Evolutionary conservation across 257 asterid species (phyloP).

Genomic region (Craterostigma plantagineum): DNA sequence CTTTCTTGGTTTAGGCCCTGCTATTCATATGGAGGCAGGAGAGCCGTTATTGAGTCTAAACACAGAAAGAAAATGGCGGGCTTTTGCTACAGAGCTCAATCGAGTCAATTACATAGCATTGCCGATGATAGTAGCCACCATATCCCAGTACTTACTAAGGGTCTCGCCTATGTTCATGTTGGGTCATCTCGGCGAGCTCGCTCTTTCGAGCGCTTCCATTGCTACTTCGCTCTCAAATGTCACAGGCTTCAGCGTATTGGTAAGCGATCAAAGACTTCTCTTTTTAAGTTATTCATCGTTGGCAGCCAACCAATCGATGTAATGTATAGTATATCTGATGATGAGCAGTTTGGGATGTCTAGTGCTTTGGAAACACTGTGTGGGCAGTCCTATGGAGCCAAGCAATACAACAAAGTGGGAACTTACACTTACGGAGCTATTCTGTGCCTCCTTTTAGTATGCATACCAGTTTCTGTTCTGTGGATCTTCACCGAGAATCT

Average conservation of each 20-base stretch:
- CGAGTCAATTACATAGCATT: slow-evolving; percentile 19
- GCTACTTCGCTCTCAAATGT: slow-evolving; percentile 28
- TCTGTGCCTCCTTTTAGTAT: slow-evolving; percentile 20
- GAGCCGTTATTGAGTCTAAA: not conserved
- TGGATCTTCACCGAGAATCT: slow-evolving; percentile 22
- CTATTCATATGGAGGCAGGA: too few relatives aligned
- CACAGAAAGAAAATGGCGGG: slow-evolving; percentile 8
- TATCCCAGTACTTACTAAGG: slow-evolving; percentile 22
- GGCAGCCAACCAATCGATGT: not conserved
- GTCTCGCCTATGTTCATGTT: slow-evolving; percentile 18
- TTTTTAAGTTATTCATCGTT: not conserved
- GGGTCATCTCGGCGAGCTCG: too few relatives aligned
- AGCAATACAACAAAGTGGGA: slow-evolving; percentile 15
- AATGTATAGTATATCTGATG: too few relatives aligned
- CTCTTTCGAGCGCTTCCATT: too few relatives aligned
- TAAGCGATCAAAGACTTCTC: slow-evolving; percentile 4
- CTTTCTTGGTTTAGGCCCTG: too few relatives aligned
- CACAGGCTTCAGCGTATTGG: slow-evolving; percentile 31
- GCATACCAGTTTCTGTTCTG: slow-evolving; percentile 18
- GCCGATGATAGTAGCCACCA: slow-evolving; percentile 26
- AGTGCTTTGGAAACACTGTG: slow-evolving; percentile 35
- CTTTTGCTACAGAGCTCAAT: slow-evolving; percentile 13
- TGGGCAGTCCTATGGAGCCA: slow-evolving; percentile 39
- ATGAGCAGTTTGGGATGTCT: slow-evolving; percentile 29
- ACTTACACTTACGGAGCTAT: slow-evolving; percentile 19